These are phyloP conservation scores for Nakazawaea sp. DNA, from an alignment of 805 yeast genomes.

Conservation along the genomic window DNA sequence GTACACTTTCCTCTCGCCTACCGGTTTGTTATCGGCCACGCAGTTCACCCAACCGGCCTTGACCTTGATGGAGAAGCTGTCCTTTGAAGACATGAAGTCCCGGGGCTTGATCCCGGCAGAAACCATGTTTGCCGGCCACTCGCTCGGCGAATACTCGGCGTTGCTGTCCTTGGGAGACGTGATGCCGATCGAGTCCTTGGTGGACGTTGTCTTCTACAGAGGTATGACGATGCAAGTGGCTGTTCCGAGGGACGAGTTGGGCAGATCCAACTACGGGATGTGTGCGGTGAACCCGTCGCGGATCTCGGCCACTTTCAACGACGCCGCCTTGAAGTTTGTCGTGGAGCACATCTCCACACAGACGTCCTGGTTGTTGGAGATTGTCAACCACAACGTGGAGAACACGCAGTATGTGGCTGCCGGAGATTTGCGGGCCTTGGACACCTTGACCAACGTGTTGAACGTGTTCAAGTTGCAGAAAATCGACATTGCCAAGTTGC, in stretches of 20 bases:
- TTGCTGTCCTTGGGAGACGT: conserved; percentile 95
- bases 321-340: conserved; percentile 90
- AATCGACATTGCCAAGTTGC: conserved; percentile 85
- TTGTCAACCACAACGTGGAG: conserved; percentile 97
- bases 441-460: conserved; percentile 86
- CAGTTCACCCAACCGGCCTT: conserved; percentile 99
- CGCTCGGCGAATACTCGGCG: conserved; percentile 98
- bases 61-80: conserved; percentile 98
- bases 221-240: conserved; percentile 99
- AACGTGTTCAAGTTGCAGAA: conserved; percentile 92
- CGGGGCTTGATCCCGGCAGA: conserved; percentile 94
- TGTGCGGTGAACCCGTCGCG: conserved; percentile 97
- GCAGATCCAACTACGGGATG: conserved; percentile 99
- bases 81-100: conserved; percentile 94
- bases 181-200: conserved; percentile 96
- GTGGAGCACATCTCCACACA: conserved; percentile 79
- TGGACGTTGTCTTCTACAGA: conserved; percentile 97
- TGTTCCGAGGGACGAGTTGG: conserved; percentile 91
- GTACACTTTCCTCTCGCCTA: conserved; percentile 84
- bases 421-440: conserved; percentile 95
- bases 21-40: conserved; percentile 94
- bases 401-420: conserved; percentile 98
- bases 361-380: conserved; percentile 93
- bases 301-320: conserved; percentile 80
- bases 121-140: conserved; percentile 97